Evolutionary conservation across 768 basidiomycete species (phyloP).

Genomic region (Tylopilus felleus): DNA sequence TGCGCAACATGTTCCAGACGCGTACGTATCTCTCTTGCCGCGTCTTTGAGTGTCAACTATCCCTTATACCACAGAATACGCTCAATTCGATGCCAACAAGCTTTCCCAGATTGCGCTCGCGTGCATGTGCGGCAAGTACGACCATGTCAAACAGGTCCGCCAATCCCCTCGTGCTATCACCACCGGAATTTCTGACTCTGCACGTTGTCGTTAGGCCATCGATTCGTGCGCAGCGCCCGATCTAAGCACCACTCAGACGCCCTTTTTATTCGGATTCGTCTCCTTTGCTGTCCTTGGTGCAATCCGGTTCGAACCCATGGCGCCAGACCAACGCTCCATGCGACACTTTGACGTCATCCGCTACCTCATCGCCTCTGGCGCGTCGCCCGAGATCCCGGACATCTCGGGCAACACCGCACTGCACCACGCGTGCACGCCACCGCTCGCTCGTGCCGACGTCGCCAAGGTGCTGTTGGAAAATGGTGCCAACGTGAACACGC

Average conservation of each 20-base stretch:
- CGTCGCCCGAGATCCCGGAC: conserved; percentile 40
- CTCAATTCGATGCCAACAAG: conserved; percentile 13
- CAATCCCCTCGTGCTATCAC: neutral
- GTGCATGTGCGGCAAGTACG: conserved; percentile 24
- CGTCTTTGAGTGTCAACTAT: neutral
- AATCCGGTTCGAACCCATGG: conserved; percentile 28
- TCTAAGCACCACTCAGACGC: conserved; percentile 39
- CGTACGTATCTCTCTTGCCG: conserved; percentile 16
- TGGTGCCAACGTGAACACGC: conserved; percentile 49
- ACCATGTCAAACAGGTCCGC: conserved; percentile 21
- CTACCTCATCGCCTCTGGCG: conserved; percentile 41
- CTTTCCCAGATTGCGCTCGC: conserved; percentile 24
- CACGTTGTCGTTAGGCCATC: conserved; percentile 15
- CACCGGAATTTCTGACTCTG: neutral
- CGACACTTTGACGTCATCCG: conserved; percentile 37
- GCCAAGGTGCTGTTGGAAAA: conserved; percentile 39
- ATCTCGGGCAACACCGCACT: conserved; percentile 50
- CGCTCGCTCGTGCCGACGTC: conserved; percentile 27
- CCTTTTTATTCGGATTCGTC: conserved; percentile 43
- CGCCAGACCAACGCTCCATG: conserved; percentile 13
- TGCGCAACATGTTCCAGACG: conserved; percentile 30
- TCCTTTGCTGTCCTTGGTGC: conserved; percentile 40
- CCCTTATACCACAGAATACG: conserved; percentile 14
- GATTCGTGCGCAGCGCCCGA: conserved; percentile 35
- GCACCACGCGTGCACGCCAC: conserved; percentile 40